Evolutionary conservation across 805 yeast genomes (phyloP).

Genomic region (Myxozyma neotropica): DNA sequence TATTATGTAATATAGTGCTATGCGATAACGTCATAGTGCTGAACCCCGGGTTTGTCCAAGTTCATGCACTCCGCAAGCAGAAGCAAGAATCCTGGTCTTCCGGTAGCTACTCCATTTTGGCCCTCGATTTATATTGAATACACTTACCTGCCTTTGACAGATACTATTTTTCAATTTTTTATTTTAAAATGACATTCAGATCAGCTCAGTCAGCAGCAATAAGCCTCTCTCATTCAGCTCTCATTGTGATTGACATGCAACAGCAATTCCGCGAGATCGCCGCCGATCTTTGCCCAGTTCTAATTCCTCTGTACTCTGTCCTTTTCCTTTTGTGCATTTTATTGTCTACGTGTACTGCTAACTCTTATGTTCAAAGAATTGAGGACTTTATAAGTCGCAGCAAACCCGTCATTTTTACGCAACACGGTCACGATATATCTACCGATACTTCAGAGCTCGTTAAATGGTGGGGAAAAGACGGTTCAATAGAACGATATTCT

Average conservation of each 20-base stretch:
- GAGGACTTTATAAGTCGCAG: background rate
- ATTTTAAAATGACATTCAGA: slow-evolving; percentile 8
- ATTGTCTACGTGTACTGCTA: background rate
- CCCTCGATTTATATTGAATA: background rate
- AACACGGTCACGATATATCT: slow-evolving; percentile 24
- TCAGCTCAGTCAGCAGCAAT: slow-evolving; percentile 19
- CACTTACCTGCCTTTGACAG: background rate
- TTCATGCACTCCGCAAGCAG: too few relatives aligned
- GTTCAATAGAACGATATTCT: slow-evolving; percentile 27
- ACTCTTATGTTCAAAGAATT: background rate
- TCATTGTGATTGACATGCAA: slow-evolving; percentile 31
- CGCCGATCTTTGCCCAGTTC: slow-evolving; percentile 8
- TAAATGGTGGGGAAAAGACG: slow-evolving; percentile 28
- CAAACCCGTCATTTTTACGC: slow-evolving; percentile 28
- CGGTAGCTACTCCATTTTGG: too few relatives aligned
- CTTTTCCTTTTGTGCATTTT: background rate
- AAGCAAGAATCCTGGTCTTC: too few relatives aligned
- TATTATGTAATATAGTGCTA: too few relatives aligned
- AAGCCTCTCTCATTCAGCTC: slow-evolving; percentile 13
- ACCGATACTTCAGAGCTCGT: slow-evolving; percentile 21
- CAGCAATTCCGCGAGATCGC: slow-evolving; percentile 23
- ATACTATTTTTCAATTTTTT: background rate
- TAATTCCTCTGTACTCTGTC: slow-evolving; percentile 17
- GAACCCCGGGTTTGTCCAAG: background rate
- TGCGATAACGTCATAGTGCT: background rate